These are phyloP conservation scores for Blepharisma stoltei DNA, from an alignment of 73 alveolate genomes.

Conservation along the genomic window DNA sequence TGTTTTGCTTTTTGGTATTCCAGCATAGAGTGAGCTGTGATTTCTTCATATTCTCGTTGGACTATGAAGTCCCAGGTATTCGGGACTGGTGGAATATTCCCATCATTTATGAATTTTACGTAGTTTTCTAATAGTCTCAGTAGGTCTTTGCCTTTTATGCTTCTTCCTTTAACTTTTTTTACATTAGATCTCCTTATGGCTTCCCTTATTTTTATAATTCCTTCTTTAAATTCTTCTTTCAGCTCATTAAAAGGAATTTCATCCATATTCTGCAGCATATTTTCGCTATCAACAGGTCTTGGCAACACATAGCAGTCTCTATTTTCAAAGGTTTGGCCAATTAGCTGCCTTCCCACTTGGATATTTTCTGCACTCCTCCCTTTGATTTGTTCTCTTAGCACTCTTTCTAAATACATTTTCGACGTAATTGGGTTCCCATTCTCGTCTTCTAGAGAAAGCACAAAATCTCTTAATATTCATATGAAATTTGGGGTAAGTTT, in stretches of 20 bases:
- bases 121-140: not conserved
- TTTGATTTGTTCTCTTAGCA: slow-evolving; percentile 47
- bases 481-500: slow-evolving; percentile 61
- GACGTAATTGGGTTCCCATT: slow-evolving; percentile 80
- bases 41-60: not conserved
- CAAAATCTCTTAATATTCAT: slow-evolving; percentile 95
- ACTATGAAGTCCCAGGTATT: slow-evolving; percentile 8
- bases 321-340: slow-evolving; percentile 60
- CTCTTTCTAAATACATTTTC: slow-evolving; percentile 82
- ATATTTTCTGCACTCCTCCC: not conserved
- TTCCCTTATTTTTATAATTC: not conserved
- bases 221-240: not conserved
- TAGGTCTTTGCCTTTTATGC: not conserved
- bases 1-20: not conserved
- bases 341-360: slow-evolving; percentile 45
- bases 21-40: not conserved
- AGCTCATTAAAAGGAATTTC: not conserved
- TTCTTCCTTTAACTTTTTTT: not conserved
- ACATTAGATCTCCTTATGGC: not conserved
- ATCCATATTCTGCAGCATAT: slow-evolving; percentile 49
- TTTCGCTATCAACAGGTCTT: slow-evolving; percentile 66
- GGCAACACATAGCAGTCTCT: slow-evolving; percentile 72
- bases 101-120: not conserved
- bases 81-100: not conserved
- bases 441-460: slow-evolving; percentile 78